Percentiles rank a stretch among this genome's conserved stretches.
These are phyloP conservation scores for Choanephora cucurbitarum DNA, from an alignment of 371 early-diverging fungal species.

Conservation along the genomic window DNA sequence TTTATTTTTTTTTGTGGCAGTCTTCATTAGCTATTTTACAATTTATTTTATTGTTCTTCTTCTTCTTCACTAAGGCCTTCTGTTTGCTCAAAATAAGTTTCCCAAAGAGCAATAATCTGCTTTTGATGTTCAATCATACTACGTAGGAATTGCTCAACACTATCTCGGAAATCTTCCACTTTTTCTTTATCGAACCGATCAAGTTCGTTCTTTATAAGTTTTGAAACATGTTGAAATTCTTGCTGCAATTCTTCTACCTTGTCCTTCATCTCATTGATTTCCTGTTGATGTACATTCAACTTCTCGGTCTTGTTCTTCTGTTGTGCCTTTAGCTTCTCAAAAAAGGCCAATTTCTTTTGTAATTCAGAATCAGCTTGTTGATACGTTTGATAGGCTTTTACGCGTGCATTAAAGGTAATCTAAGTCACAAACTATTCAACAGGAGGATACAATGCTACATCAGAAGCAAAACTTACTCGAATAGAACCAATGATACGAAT, in stretches of 20 bases:
- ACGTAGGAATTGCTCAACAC: constrained; percentile 73
- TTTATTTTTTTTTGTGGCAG: too few relatives aligned
- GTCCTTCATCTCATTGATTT: constrained; percentile 67
- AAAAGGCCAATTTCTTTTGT: constrained; percentile 58
- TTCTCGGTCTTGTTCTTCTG: constrained; percentile 68
- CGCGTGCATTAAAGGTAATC: constrained; percentile 76
- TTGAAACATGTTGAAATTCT: constrained; percentile 77
- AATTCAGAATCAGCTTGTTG: constrained; percentile 70
- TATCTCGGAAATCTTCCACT: constrained; percentile 78
- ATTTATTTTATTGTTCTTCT: constrained; percentile 5
- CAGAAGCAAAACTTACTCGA: constrained; percentile 47
- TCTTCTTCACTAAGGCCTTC: constrained; percentile 36
- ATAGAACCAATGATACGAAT: constrained; percentile 86
- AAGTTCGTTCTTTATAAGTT: constrained; percentile 73
- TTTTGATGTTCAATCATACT: constrained; percentile 85
- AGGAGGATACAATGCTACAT: constrained; percentile 2
- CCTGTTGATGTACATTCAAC: constrained; percentile 59
- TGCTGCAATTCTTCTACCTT: constrained; percentile 55
- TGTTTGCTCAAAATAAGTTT: constrained; percentile 60
- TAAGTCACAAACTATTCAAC: constrained; percentile 8
- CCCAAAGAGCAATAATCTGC: constrained; percentile 73
- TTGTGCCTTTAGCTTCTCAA: constrained; percentile 64
- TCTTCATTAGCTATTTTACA: neutral
- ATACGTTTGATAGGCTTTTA: constrained; percentile 70
- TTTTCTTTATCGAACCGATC: constrained; percentile 87